phyloP scores from a whole-genome alignment of 2,329 filamentous ascomycete species.

The Aspergillus sclerotialis region DNA sequence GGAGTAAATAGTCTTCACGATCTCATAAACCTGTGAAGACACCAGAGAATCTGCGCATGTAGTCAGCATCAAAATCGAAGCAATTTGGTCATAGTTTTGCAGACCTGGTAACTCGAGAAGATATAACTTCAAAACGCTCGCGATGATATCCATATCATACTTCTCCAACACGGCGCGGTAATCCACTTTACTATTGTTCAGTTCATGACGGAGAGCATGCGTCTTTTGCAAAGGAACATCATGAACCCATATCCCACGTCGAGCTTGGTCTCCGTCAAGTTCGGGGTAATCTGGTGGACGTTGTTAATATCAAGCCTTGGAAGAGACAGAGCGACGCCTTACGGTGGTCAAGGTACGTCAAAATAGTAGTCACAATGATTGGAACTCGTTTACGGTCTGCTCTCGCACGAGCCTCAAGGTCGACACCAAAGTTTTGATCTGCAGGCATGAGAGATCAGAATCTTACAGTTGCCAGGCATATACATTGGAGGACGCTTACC shows the following conservation, averaged over 20 bases:
- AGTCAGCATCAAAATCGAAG: conserved; percentile 5
- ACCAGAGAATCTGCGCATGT: conserved; percentile 74
- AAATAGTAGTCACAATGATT: conserved; percentile 79
- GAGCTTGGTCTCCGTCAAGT: conserved; percentile 88
- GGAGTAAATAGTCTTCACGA: conserved; percentile 93
- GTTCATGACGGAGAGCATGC: conserved; percentile 70
- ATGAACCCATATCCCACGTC: conserved; percentile 86
- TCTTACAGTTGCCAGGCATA: background rate
- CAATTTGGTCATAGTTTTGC: conserved; percentile 27
- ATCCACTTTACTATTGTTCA: conserved; percentile 83
- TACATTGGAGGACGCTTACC: too few relatives aligned
- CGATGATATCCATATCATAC: conserved; percentile 91
- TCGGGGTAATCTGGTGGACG: conserved; percentile 78
- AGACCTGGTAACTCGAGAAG: conserved; percentile 86
- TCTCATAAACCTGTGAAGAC: conserved; percentile 97
- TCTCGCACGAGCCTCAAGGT: conserved; percentile 88
- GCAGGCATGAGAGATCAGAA: conserved; percentile 8
- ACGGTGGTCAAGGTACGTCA: conserved; percentile 90
- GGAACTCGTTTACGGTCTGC: conserved; percentile 95
- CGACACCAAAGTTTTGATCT: conserved; percentile 96
- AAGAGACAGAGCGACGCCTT: conserved; percentile 12
- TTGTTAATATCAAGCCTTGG: conserved; percentile 1
- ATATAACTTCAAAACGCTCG: conserved; percentile 87
- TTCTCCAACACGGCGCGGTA: conserved; percentile 70
- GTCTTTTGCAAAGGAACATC: conserved; percentile 81